Percentiles rank a stretch among this genome's conserved stretches.
Conservation (phyloP, 495 filamentous ascomycete genomes). For the Penicillium simplicissimum region DNA sequence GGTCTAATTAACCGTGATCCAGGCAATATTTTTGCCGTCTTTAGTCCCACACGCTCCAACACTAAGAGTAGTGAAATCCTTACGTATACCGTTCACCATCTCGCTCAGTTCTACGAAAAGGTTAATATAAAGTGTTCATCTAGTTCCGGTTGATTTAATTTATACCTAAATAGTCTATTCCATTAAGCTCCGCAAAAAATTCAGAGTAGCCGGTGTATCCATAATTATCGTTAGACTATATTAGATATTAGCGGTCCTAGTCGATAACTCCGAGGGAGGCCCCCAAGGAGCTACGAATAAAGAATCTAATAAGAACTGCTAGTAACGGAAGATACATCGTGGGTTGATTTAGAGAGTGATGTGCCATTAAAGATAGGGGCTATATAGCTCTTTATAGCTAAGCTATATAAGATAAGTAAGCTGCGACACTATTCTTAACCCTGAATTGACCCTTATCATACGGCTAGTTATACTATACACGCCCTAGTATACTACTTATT, state of each 20-base stretch:
- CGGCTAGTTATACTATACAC: too few species aligned
- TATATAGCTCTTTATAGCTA: neutral
- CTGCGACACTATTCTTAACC: neutral
- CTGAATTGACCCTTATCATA: neutral
- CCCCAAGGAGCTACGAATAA: neutral
- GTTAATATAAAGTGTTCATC: neutral
- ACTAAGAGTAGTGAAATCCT: neutral
- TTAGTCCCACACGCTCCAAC: constrained; percentile 1
- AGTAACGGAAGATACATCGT: neutral
- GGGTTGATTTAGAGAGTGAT: neutral
- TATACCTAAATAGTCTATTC: constrained; percentile 12
- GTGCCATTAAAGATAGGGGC: neutral
- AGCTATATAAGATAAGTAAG: neutral
- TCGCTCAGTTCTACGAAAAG: neutral
- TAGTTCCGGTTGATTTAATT: neutral
- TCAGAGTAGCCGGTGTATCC: constrained; percentile 15
- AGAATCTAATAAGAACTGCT: neutral
- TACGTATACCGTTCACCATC: neutral
- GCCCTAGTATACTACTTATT: too few species aligned
- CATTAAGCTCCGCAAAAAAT: constrained; percentile 12
- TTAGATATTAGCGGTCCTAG: constrained; percentile 9
- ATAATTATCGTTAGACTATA: constrained; percentile 16
- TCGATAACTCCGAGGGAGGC: constrained; percentile 1
- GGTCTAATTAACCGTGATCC: constrained; percentile 1
- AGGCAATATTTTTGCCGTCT: constrained; percentile 2